Evolutionary conservation across 352 stramenopile genomes (phyloP).

Genomic region (Pythium apleroticum): DNA sequence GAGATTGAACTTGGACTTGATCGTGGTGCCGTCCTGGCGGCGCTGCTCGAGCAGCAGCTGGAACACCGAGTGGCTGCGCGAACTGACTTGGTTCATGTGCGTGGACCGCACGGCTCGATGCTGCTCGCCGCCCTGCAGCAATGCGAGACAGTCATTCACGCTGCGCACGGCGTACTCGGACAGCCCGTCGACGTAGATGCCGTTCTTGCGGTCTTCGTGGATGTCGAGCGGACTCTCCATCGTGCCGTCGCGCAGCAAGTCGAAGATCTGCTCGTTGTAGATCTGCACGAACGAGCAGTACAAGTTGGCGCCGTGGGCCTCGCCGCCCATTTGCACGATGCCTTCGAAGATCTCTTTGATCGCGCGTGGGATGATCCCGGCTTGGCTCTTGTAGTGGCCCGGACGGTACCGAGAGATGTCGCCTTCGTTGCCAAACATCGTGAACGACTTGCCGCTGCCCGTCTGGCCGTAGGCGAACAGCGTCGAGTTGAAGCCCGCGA

Average conservation of each 20-base stretch:
- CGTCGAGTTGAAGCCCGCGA: constrained; percentile 83
- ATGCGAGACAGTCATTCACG: constrained; percentile 82
- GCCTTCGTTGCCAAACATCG: constrained; percentile 81
- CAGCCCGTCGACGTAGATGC: constrained; percentile 91
- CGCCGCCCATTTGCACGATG: constrained; percentile 57
- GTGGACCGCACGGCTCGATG: constrained; percentile 90
- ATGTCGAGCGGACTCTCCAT: constrained; percentile 82
- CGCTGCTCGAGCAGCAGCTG: constrained; percentile 83
- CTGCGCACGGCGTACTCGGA: constrained; percentile 89
- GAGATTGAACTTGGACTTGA: constrained; percentile 94
- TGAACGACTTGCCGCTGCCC: constrained; percentile 85
- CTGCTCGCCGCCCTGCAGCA: constrained; percentile 83
- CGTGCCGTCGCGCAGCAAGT: constrained; percentile 81
- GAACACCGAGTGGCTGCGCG: constrained; percentile 89
- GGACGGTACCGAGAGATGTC: constrained; percentile 71
- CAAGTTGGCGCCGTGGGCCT: constrained; percentile 40
- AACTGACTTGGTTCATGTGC: constrained; percentile 91
- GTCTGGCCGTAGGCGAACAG: constrained; percentile 87
- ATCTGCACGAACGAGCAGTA: constrained; percentile 90
- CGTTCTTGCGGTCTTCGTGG: constrained; percentile 81
- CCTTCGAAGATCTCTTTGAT: constrained; percentile 87
- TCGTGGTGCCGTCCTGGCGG: constrained; percentile 57
- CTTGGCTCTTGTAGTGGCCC: constrained; percentile 75
- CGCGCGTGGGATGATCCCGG: constrained; percentile 87
- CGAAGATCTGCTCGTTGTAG: constrained; percentile 93